Evolutionary conservation across 768 basidiomycete genomes (phyloP).

Genomic region (Rhizopogon roseolus): DNA sequence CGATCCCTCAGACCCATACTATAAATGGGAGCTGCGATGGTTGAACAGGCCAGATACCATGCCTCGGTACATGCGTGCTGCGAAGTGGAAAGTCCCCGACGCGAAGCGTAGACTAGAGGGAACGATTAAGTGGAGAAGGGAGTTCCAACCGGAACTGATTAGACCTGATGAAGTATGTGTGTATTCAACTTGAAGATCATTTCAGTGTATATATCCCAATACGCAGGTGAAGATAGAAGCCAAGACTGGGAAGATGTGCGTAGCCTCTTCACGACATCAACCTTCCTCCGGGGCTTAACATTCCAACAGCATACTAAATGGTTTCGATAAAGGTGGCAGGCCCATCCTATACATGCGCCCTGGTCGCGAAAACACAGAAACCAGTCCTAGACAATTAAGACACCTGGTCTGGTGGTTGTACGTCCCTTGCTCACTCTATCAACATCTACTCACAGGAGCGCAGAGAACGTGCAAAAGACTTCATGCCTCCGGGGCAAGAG

Average conservation of each 20-base stretch:
- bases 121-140: slow-evolving; percentile 81
- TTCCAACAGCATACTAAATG: slow-evolving; percentile 60
- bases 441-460: slow-evolving; percentile 3
- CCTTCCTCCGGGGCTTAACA: background rate
- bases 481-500: slow-evolving; percentile 84
- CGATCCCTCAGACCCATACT: slow-evolving; percentile 64
- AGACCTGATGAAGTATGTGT: slow-evolving; percentile 59
- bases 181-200: slow-evolving; percentile 1
- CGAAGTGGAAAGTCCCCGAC: slow-evolving; percentile 78
- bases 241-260: slow-evolving; percentile 86
- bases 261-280: background rate
- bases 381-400: slow-evolving; percentile 70
- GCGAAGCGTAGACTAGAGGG: slow-evolving; percentile 73
- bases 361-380: slow-evolving; percentile 80
- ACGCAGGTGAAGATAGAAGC: slow-evolving; percentile 66
- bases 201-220: background rate
- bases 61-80: slow-evolving; percentile 76
- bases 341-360: slow-evolving; percentile 89
- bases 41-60: slow-evolving; percentile 59
- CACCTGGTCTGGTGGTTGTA: slow-evolving; percentile 87
- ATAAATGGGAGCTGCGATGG: slow-evolving; percentile 77
- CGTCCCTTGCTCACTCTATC: slow-evolving; percentile 24
- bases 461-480: slow-evolving; percentile 85
- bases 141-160: slow-evolving; percentile 82
- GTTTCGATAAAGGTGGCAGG: slow-evolving; percentile 83